Percentiles rank a stretch among this genome's conserved stretches.
phyloP scores from a whole-genome alignment of 805 yeast genomes.

The Wickerhamiella kurtzmanii region DNA sequence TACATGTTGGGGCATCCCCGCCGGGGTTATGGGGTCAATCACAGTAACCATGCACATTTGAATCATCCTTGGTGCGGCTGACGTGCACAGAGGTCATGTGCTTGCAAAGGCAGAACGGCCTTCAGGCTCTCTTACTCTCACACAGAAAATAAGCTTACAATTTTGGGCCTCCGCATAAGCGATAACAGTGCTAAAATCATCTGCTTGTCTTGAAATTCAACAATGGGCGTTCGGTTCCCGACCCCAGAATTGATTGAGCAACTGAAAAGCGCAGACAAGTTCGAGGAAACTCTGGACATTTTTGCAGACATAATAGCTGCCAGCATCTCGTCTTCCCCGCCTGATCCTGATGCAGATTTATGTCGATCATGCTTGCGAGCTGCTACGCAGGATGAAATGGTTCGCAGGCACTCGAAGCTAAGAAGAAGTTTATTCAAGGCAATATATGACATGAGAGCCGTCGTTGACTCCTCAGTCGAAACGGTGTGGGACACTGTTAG shows the following conservation, averaged over 20 bases:
- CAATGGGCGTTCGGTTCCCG: slow-evolving; percentile 3
- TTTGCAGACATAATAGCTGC: slow-evolving; percentile 3
- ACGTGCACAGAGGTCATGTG: neutral
- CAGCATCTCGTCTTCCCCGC: neutral
- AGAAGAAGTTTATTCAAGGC: slow-evolving; percentile 10
- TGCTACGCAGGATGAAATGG: neutral
- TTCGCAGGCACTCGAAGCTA: neutral
- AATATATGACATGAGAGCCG: slow-evolving; percentile 3
- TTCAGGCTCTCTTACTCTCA: too few species aligned
- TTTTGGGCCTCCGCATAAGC: too few species aligned
- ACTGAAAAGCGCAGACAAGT: neutral
- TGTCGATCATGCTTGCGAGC: slow-evolving; percentile 1
- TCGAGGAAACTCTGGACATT: slow-evolving; percentile 3
- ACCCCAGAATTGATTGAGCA: neutral
- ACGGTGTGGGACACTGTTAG: slow-evolving; percentile 19
- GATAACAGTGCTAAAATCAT: too few species aligned
- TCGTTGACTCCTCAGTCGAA: slow-evolving; percentile 15
- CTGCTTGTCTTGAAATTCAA: neutral
- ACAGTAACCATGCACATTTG: too few species aligned
- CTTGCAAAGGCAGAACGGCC: neutral
- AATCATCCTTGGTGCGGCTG: neutral
- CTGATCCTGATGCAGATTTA: neutral
- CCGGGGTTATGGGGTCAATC: neutral
- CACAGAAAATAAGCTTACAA: too few species aligned
- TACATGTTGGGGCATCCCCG: neutral